phyloP scores from a whole-genome alignment of 2,329 filamentous ascomycete genomes.

The Colletotrichum musae region DNA sequence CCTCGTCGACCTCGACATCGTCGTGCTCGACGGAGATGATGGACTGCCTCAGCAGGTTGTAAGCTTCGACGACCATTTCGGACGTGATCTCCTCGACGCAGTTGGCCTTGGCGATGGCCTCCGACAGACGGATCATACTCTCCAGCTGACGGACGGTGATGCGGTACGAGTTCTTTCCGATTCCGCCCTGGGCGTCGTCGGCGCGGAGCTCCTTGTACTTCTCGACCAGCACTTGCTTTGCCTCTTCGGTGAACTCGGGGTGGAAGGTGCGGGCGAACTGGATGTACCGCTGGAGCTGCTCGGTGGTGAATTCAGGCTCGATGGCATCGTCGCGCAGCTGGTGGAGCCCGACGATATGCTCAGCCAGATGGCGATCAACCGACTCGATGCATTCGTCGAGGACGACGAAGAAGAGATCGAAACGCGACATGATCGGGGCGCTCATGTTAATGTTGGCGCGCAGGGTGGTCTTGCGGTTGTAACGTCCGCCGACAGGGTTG shows the following conservation, averaged over 20 bases:
- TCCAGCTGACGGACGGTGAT: constrained; percentile 98
- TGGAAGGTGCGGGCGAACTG: constrained; percentile 96
- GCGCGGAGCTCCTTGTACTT: constrained; percentile 96
- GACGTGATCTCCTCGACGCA: constrained; percentile 92
- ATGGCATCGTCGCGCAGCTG: constrained; percentile 93
- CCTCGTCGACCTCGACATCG: constrained; percentile 94
- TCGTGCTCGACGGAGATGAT: constrained; percentile 99
- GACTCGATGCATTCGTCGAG: constrained; percentile 96
- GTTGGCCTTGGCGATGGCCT: constrained; percentile 98
- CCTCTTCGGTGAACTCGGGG: constrained; percentile 90
- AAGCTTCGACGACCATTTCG: constrained; percentile 91
- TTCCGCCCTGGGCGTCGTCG: constrained; percentile 93
- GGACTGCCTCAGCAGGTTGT: constrained; percentile 89
- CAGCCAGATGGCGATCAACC: constrained; percentile 90
- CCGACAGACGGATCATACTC: constrained; percentile 93
- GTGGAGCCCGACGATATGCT: constrained; percentile 96
- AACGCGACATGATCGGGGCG: constrained; percentile 98
- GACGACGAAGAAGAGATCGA: constrained; percentile 98
- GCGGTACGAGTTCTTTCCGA: constrained; percentile 95
- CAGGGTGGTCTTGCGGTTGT: constrained; percentile 95
- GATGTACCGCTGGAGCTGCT: constrained; percentile 97
- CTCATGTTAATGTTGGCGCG: constrained; percentile 98
- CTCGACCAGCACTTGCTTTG: constrained; percentile 86
- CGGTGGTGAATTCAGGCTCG: constrained; percentile 93
- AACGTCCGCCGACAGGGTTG: constrained; percentile 95